Evolutionary conservation across 805 yeast species (phyloP).

Genomic region (Candida vartiovaarae): DNA sequence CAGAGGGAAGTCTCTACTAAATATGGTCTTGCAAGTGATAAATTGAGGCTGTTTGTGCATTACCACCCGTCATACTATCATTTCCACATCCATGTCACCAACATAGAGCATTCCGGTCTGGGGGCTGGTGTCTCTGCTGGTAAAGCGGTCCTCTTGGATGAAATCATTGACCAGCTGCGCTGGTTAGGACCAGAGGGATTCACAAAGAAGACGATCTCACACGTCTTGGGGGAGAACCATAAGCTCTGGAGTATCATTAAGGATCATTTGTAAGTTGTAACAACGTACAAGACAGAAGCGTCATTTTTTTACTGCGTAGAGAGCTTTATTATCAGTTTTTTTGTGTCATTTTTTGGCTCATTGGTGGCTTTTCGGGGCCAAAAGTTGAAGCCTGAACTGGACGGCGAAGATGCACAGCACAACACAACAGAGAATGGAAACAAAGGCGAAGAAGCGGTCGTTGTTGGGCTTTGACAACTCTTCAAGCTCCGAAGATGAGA

Average conservation of each 20-base stretch:
- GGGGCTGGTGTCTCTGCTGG: slow-evolving; percentile 68
- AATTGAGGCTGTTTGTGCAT: slow-evolving; percentile 75
- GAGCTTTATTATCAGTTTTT: too few species aligned
- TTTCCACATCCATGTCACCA: slow-evolving; percentile 87
- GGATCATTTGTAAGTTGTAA: background rate
- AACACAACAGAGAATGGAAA: too few species aligned
- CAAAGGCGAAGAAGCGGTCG: slow-evolving; percentile 6
- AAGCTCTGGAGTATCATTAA: slow-evolving; percentile 47
- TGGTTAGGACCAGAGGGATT: slow-evolving; percentile 52
- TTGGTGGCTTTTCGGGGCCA: too few species aligned
- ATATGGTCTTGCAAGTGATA: slow-evolving; percentile 43
- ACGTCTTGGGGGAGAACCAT: slow-evolving; percentile 70
- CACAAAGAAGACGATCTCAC: slow-evolving; percentile 49
- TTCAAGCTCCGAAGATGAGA: slow-evolving; percentile 5
- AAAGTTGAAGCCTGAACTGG: too few species aligned
- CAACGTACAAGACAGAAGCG: background rate
- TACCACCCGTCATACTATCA: slow-evolving; percentile 96
- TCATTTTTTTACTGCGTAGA: too few species aligned
- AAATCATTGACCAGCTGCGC: slow-evolving; percentile 65
- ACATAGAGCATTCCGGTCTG: slow-evolving; percentile 59
- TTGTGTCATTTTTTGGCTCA: too few species aligned
- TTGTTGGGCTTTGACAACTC: slow-evolving; percentile 18
- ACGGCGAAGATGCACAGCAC: too few species aligned
- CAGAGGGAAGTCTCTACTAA: slow-evolving; percentile 37
- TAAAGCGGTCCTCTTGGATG: slow-evolving; percentile 75